Percentiles rank a stretch among this genome's conserved stretches.
phyloP scores from a whole-genome alignment of 2,329 filamentous ascomycete genomes.

The Fusarium buharicum region DNA sequence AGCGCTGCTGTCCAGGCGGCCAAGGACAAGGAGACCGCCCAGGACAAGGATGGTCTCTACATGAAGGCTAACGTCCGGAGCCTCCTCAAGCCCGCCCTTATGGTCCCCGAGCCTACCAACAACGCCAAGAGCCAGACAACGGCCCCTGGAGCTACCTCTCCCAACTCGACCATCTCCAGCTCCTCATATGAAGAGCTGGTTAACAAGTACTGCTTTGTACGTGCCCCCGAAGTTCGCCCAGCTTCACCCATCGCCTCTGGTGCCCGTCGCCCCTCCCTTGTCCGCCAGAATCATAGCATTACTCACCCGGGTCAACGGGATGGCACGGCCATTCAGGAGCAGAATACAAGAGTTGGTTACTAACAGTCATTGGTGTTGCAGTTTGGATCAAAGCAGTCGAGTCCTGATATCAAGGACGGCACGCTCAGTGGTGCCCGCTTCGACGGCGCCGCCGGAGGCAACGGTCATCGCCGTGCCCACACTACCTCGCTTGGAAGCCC shows the following conservation, averaged over 20 bases:
- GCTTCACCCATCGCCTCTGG: conserved; percentile 37
- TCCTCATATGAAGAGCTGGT: conserved; percentile 96
- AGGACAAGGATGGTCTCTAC: conserved; percentile 68
- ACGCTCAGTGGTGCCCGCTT: conserved; percentile 56
- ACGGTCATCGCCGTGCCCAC: conserved; percentile 18
- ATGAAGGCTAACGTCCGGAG: conserved; percentile 61
- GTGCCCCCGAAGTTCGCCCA: conserved; percentile 65
- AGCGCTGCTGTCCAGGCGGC: conserved; percentile 81
- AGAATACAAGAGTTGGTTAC: conserved; percentile 48
- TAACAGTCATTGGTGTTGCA: conserved; percentile 55
- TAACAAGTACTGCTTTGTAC: conserved; percentile 99
- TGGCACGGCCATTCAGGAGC: conserved; percentile 35
- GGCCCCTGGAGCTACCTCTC: conserved; percentile 60
- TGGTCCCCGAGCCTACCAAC: conserved; percentile 40
- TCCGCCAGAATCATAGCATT: conserved; percentile 26
- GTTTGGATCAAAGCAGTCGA: conserved; percentile 71
- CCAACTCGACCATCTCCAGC: conserved; percentile 73
- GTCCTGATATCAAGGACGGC: conserved; percentile 62
- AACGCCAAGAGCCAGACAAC: conserved; percentile 22
- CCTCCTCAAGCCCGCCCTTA: conserved; percentile 40
- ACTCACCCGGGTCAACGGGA: conserved; percentile 26
- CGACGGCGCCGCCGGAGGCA: conserved; percentile 37
- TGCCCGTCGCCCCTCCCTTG: conserved; percentile 36
- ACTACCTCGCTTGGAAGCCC: conserved; percentile 29
- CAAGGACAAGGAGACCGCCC: conserved; percentile 70